A percentile compares a stretch with the other conserved stretches of the same genome.
Evolutionary conservation across 148 eudicot species (phyloP).

Genomic region (Arbutus unedo): DNA sequence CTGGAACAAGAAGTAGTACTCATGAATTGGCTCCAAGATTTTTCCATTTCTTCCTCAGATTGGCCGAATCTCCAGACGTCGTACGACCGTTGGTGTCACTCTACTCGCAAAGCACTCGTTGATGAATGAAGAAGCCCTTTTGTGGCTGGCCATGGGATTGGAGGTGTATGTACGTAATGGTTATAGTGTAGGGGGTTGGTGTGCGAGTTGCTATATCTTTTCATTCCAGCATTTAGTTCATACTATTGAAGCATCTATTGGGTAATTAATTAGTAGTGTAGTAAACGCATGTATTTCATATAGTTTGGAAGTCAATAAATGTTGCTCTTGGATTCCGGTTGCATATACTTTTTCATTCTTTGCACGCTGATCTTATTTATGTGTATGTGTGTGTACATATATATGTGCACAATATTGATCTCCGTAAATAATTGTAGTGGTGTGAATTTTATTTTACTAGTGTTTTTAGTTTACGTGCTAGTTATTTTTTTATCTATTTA

Average conservation of each 20-base stretch:
- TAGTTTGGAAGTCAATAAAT: neutral
- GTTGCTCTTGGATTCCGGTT: no score
- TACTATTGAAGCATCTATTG: neutral
- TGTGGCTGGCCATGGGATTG: neutral
- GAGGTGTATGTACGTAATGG: neutral
- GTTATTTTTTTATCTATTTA: no score
- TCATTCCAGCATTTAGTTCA: neutral
- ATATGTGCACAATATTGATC: no score
- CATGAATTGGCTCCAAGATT: conserved; percentile 35
- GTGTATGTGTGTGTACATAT: no score
- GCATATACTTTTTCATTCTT: no score
- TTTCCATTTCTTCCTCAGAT: conserved; percentile 22
- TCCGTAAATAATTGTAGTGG: no score
- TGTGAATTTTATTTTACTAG: no score
- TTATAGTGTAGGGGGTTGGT: neutral
- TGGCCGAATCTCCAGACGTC: conserved; percentile 38
- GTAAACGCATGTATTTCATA: neutral
- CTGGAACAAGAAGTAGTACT: conserved; percentile 34
- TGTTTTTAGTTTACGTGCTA: no score
- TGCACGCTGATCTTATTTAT: no score
- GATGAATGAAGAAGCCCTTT: neutral
- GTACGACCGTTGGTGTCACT: conserved; percentile 33
- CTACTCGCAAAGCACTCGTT: conserved; percentile 20
- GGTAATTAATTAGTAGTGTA: neutral
- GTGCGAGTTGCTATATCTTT: neutral